Evolutionary conservation across 768 basidiomycete genomes (phyloP), one percentile per base, ranked within the genome.

Genomic region (Hygrophorus pudorinus): DNA sequence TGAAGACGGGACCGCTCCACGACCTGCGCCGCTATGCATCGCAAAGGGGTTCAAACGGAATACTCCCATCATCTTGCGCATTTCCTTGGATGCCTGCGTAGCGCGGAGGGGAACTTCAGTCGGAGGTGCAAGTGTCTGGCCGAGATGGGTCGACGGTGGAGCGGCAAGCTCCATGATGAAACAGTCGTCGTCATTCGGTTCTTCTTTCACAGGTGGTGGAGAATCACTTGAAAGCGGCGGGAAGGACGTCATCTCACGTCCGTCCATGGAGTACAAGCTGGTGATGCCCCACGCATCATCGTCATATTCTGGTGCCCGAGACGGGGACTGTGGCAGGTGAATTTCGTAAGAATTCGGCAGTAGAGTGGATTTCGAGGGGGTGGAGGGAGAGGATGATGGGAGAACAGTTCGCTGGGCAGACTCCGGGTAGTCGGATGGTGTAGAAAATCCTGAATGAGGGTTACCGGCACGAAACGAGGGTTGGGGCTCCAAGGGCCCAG

Each of bases 31-130:
- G 46, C 67, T 75, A 50, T 82, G 77, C 64, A 79, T 75, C 17
- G 82, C 72, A 52, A 87, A 87, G 0, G 82, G 83, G 59, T 86
- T 81, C 52, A 86, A 70, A 6, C 85, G 73, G 58, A 87, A 84
- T 16, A 79, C 76, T 34, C 75, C 75, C 85, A 88, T 88, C 77
- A 85, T 78, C 38, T 66, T 64, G 43, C 79, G 74, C 85, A 85
- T 85, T 35, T 73, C 70, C 37, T 73, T 70, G 48, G 73, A 70
- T 1, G 83, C 85, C 53, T 85, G 79, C 0, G 81, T 85, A 6
- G 84, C 85, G 37, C 85, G 81, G 11, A 85, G 70, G 6, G 85
- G 83, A 1, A 85, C 83, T 55, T 78, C 76, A 28, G 73, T 76
- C 1, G 76, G 78, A 0, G 76, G 75, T 0, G 72, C 73, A 41